These are phyloP conservation scores for Fusarium torreyae DNA, from an alignment of 2,329 filamentous ascomycete species.

Conservation along the genomic window DNA sequence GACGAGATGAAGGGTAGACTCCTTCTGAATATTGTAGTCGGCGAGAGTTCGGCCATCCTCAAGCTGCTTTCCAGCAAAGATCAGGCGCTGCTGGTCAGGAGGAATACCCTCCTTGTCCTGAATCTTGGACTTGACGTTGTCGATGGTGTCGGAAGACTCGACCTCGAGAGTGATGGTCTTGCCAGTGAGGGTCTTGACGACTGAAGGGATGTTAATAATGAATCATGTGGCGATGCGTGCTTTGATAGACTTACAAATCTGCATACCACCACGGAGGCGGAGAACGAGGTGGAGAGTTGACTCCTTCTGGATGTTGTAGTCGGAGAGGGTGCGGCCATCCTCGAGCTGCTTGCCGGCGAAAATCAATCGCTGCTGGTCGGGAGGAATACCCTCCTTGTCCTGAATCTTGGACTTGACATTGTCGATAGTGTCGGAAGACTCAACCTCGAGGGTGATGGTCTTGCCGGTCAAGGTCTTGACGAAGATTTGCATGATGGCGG, in stretches of 20 bases:
- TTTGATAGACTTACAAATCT: constrained; percentile 70
- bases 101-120: constrained; percentile 98
- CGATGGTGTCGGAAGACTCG: constrained; percentile 90
- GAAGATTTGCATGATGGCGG: constrained; percentile 91
- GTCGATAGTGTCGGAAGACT: constrained; percentile 93
- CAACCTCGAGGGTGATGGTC: constrained; percentile 75
- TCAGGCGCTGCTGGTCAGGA: constrained; percentile 94
- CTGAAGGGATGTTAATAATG: constrained; percentile 47
- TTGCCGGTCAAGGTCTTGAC: constrained; percentile 94
- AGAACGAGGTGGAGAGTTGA: constrained; percentile 82
- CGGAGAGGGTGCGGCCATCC: constrained; percentile 77
- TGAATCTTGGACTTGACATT: constrained; percentile 99
- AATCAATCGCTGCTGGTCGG: constrained; percentile 95
- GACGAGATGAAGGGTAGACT: constrained; percentile 87
- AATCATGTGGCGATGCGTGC: not conserved
- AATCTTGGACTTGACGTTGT: constrained; percentile 97
- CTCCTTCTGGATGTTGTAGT: constrained; percentile 74
- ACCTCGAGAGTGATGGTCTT: constrained; percentile 96
- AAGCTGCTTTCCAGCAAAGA: constrained; percentile 96
- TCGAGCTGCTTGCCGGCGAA: constrained; percentile 98
- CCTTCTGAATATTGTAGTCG: constrained; percentile 98
- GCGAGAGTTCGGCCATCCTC: constrained; percentile 92
- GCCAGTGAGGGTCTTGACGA: constrained; percentile 89
- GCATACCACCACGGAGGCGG: constrained; percentile 77
- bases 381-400: constrained; percentile 98